A percentile compares a stretch with the other conserved stretches of the same genome.
Conservation (phyloP, 805 yeast species). For the Hanseniaspora vineae region DNA sequence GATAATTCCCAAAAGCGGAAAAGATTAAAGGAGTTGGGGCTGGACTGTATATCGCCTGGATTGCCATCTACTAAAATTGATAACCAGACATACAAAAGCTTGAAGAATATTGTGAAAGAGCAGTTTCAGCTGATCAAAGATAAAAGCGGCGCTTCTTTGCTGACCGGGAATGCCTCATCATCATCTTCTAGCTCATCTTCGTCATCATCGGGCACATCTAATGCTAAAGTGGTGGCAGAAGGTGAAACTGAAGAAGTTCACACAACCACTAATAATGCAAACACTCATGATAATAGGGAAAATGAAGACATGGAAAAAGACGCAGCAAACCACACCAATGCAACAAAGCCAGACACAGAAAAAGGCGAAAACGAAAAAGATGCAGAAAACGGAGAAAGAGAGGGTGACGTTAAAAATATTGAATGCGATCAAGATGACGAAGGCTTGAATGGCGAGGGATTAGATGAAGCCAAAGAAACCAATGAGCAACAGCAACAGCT, state of each 20-base stretch:
- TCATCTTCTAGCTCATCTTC: too few species aligned
- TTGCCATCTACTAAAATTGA: conserved; percentile 2
- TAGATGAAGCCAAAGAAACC: not conserved
- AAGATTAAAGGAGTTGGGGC: conserved; percentile 1
- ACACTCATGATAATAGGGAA: not conserved
- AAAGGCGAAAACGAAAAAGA: not conserved
- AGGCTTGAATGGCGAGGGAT: not conserved
- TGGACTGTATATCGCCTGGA: conserved; percentile 6
- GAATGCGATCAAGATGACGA: not conserved
- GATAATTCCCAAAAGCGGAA: not conserved
- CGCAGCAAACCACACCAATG: not conserved
- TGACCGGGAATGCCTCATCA: too few species aligned
- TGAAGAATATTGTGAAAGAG: conserved; percentile 2
- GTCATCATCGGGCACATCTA: too few species aligned
- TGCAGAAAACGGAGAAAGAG: not conserved
- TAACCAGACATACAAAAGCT: not conserved
- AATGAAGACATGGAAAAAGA: not conserved
- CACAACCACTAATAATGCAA: too few species aligned
- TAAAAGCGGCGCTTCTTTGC: not conserved
- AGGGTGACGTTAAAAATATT: not conserved
- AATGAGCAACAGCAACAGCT: too few species aligned
- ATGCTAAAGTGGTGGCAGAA: too few species aligned
- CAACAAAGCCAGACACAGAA: not conserved
- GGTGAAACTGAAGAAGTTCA: too few species aligned
- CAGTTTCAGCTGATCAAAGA: conserved; percentile 1